phyloP scores from a whole-genome alignment of 352 stramenopile species.

The Phytophthora idaei region DNA sequence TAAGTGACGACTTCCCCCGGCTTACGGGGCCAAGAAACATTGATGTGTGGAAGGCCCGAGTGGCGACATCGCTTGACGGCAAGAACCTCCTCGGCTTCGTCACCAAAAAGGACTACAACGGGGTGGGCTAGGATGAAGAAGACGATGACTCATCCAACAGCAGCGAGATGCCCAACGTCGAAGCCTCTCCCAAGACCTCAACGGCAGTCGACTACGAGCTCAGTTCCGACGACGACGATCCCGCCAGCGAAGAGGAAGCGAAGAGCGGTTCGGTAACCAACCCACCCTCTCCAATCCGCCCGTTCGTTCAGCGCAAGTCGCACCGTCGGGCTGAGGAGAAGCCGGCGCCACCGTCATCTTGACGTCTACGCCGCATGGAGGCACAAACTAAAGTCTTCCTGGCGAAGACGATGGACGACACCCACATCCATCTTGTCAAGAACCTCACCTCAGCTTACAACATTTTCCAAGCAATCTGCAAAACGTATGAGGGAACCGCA shows the following conservation, averaged over 20 bases:
- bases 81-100: not conserved
- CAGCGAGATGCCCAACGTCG: not conserved
- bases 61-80: not conserved
- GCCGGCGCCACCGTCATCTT: not conserved
- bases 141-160: not conserved
- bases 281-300: not conserved
- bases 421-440: slow-evolving; percentile 15
- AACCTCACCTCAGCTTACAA: slow-evolving; percentile 16
- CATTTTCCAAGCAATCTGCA: slow-evolving; percentile 5
- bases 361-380: slow-evolving; percentile 9
- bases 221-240: not conserved
- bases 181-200: not conserved
- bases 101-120: not conserved
- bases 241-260: not conserved
- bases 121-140: not conserved
- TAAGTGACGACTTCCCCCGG: not conserved
- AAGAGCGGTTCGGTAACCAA: not conserved
- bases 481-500: not conserved
- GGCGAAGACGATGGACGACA: slow-evolving; percentile 12
- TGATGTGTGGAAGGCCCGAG: not conserved
- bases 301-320: not conserved
- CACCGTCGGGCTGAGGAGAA: not conserved
- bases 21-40: not conserved
- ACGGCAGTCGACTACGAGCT: not conserved
- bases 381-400: slow-evolving; percentile 11